A percentile compares a stretch with the other conserved stretches of the same genome.
phyloP scores from a whole-genome alignment of 31 red algal species.

The Odonthalia washingtoniensis region DNA sequence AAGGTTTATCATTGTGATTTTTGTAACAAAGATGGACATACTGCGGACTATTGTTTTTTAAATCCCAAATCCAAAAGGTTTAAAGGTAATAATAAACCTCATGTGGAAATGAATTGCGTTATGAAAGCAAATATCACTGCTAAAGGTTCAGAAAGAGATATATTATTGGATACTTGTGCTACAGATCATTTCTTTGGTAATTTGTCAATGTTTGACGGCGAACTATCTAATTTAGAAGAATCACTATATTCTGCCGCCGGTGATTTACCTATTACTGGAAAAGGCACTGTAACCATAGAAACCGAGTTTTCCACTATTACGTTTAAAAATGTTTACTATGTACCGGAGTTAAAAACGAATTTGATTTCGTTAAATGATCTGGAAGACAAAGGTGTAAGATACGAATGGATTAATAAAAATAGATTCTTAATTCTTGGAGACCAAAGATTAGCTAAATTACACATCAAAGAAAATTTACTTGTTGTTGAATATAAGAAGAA shows the following conservation, averaged over 20 bases:
- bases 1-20: slow-evolving; percentile 5
- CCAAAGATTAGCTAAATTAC: neutral
- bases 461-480: neutral
- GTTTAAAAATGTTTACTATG: neutral
- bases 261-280: neutral
- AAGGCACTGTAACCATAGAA: neutral
- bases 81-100: neutral
- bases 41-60: neutral
- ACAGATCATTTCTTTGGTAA: neutral
- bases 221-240: neutral
- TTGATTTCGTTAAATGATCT: neutral
- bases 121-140: neutral
- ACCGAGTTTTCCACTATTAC: neutral
- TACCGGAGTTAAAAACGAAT: neutral
- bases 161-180: neutral
- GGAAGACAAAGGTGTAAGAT: neutral
- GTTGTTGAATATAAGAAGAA: neutral
- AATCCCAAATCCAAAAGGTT: neutral
- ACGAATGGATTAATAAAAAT: neutral
- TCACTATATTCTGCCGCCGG: neutral
- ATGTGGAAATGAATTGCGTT: neutral
- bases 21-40: neutral
- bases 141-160: neutral
- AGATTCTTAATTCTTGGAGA: neutral
- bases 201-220: neutral